These are phyloP conservation scores for Ophiocordyceps polyrhachis-furcata DNA, from an alignment of 2,329 filamentous ascomycete species.

Conservation along the genomic window DNA sequence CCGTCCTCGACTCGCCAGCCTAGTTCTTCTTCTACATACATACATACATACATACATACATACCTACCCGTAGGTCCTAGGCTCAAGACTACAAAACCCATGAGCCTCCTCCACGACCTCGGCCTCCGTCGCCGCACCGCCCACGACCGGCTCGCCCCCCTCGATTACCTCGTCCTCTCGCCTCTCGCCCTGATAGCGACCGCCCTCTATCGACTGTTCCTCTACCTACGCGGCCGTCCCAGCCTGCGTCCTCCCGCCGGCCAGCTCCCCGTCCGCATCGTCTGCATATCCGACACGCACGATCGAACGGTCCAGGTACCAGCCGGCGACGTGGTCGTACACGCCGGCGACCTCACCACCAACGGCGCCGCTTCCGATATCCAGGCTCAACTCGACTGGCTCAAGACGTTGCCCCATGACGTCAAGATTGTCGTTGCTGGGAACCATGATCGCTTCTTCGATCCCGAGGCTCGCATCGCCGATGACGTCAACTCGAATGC, in stretches of 20 bases:
- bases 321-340: conserved; percentile 67
- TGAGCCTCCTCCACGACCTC: conserved; percentile 25
- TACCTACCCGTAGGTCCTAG: too few species aligned
- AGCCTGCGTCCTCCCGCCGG: conserved; percentile 33
- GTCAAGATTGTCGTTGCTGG: conserved; percentile 73
- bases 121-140: conserved; percentile 26
- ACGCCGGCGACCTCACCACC: conserved; percentile 72
- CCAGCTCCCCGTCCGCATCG: conserved; percentile 46
- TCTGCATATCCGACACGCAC: conserved; percentile 87
- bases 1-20: too few species aligned
- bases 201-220: conserved; percentile 43
- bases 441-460: conserved; percentile 81
- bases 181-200: conserved; percentile 47
- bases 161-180: conserved; percentile 47
- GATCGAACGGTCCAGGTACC: conserved; percentile 44
- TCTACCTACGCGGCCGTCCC: conserved; percentile 48
- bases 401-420: conserved; percentile 51
- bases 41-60: too few species aligned
- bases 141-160: conserved; percentile 31
- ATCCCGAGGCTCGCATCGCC: conserved; percentile 39
- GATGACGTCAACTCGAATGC: conserved; percentile 34
- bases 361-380: conserved; percentile 53
- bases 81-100: too few species aligned
- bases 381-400: conserved; percentile 72
- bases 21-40: too few species aligned